Percentiles rank a stretch among this genome's conserved stretches.
Evolutionary conservation across 768 basidiomycete species (phyloP).

Genomic region (Cystofilobasidium ferigula): DNA sequence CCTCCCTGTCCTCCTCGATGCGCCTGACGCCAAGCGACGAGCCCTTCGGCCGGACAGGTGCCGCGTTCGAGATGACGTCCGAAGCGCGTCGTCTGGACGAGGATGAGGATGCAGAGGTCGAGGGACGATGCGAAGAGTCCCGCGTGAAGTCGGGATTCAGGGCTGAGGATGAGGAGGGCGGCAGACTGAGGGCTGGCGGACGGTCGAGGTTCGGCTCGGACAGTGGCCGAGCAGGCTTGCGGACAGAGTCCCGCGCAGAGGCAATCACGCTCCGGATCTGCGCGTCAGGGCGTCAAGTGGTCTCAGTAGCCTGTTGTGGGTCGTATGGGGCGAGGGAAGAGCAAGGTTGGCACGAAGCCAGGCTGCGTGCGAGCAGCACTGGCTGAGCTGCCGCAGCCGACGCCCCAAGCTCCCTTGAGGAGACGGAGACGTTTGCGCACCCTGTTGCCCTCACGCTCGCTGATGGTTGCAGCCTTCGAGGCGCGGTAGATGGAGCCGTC

Average conservation of each 20-base stretch:
- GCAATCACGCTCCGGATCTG: neutral
- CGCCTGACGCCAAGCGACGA: neutral
- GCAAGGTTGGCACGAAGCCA: too few relatives aligned
- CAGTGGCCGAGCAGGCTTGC: conserved; percentile 6
- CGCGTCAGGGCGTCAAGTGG: too few relatives aligned
- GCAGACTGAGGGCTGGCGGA: neutral
- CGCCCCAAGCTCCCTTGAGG: too few relatives aligned
- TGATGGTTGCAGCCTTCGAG: neutral
- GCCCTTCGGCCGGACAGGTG: too few relatives aligned
- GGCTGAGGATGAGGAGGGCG: neutral
- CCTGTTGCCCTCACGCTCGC: neutral
- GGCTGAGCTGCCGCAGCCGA: too few relatives aligned
- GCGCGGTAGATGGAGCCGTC: conserved; percentile 2
- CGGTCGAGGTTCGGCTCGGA: neutral
- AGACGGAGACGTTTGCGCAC: too few relatives aligned
- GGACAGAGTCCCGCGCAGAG: neutral
- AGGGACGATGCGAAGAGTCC: neutral
- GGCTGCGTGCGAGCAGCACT: too few relatives aligned
- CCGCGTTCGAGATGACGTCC: neutral
- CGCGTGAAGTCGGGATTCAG: neutral
- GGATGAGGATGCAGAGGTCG: neutral
- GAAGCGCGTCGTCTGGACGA: neutral
- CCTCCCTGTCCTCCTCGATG: neutral
- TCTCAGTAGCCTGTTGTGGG: too few relatives aligned
- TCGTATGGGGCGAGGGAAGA: too few relatives aligned